A percentile compares a stretch with the other conserved stretches of the same genome.
phyloP scores from a whole-genome alignment of 2,329 filamentous ascomycete species.

The Colletotrichum theobromicola region DNA sequence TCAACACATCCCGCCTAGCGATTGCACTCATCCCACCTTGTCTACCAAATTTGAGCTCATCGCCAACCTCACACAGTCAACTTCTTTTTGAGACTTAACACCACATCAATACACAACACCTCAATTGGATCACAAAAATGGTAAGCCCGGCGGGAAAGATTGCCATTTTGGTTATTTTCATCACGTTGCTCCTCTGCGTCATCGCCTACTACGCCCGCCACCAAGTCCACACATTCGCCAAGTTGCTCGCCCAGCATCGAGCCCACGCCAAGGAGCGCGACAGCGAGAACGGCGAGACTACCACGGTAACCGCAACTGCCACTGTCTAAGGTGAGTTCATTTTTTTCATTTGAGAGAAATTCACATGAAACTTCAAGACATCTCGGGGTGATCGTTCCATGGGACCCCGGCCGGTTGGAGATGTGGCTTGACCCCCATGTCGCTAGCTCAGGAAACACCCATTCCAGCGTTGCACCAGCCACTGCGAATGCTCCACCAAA shows the following conservation, averaged over 20 bases:
- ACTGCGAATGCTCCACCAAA: constrained; percentile 19
- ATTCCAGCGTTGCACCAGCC: constrained; percentile 8
- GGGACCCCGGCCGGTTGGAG: background rate
- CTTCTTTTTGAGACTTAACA: too few species aligned
- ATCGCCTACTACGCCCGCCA: constrained; percentile 34
- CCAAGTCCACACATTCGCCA: constrained; percentile 33
- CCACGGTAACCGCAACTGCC: background rate
- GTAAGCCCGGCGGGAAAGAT: constrained; percentile 35
- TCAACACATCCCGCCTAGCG: background rate
- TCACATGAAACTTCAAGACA: background rate
- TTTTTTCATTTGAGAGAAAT: background rate
- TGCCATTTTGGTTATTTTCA: constrained; percentile 34
- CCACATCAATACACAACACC: background rate
- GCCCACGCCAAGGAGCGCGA: background rate
- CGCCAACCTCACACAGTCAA: background rate
- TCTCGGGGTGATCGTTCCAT: background rate
- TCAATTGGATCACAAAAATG: background rate
- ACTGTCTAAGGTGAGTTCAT: constrained; percentile 2
- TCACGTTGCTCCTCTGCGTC: constrained; percentile 32
- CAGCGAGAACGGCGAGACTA: background rate
- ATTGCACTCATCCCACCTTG: background rate
- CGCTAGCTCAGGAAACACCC: background rate
- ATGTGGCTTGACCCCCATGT: constrained; percentile 19
- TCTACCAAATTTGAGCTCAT: background rate
- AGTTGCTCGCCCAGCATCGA: constrained; percentile 1